Conservation (phyloP, 495 filamentous ascomycete species). For the Tuber magnatum region DNA sequence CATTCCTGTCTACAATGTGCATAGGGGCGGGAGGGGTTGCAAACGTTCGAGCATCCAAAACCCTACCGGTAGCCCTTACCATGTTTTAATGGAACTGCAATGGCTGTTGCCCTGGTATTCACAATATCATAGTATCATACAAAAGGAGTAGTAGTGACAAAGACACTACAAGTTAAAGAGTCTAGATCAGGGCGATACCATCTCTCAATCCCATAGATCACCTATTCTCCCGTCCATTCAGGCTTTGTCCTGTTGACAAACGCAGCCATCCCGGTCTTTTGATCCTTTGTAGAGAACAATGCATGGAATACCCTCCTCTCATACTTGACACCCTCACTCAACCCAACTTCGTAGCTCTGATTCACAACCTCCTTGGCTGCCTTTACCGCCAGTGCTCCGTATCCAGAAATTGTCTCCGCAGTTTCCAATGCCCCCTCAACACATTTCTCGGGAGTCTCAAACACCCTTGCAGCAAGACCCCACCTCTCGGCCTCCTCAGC, state of each 20-base stretch:
- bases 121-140: background rate
- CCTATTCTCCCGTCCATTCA: slow-evolving; percentile 76
- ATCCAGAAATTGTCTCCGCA: slow-evolving; percentile 79
- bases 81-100: background rate
- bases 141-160: background rate
- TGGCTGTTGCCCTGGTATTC: background rate
- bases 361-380: slow-evolving; percentile 98
- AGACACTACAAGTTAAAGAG: background rate
- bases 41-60: background rate
- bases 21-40: background rate
- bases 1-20: background rate
- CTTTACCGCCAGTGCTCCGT: slow-evolving; percentile 70
- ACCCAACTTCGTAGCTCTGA: slow-evolving; percentile 80
- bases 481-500: slow-evolving; percentile 69
- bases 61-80: background rate
- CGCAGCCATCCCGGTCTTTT: slow-evolving; percentile 85
- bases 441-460: slow-evolving; percentile 73
- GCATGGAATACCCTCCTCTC: slow-evolving; percentile 88
- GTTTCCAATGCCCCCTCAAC: slow-evolving; percentile 70
- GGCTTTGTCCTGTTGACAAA: slow-evolving; percentile 93
- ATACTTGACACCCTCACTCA: slow-evolving; percentile 87
- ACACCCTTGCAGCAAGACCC: slow-evolving; percentile 78
- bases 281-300: slow-evolving; percentile 86
- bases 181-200: background rate
- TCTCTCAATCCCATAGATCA: background rate